These are phyloP conservation scores for Sindora glabra DNA, from an alignment of 306 rosid genomes.

Conservation along the genomic window DNA sequence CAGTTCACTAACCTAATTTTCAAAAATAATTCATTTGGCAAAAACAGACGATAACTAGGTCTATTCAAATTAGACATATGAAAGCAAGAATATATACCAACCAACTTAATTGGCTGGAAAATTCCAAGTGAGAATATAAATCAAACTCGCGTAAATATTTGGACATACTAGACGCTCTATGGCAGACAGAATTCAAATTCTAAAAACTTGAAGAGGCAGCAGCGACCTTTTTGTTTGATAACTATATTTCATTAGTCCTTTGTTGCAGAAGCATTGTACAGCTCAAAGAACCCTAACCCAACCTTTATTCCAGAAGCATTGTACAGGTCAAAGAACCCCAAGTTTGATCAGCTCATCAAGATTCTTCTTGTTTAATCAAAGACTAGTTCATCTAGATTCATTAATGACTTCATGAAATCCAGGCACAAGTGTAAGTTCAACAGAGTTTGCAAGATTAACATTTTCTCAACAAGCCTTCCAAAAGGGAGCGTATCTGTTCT, in stretches of 20 bases:
- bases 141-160: not conserved
- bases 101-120: not conserved
- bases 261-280: too few species aligned
- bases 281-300: too few species aligned
- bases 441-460: constrained; percentile 21
- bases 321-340: not conserved
- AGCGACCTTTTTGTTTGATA: not conserved
- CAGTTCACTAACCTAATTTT: too few species aligned
- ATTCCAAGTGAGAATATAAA: not conserved
- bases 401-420: not conserved
- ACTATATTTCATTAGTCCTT: too few species aligned
- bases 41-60: too few species aligned
- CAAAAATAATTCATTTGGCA: too few species aligned
- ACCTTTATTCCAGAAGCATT: not conserved
- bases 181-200: not conserved
- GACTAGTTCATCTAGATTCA: not conserved
- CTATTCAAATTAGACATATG: too few species aligned
- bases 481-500: constrained; percentile 38
- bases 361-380: not conserved
- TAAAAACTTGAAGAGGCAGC: not conserved
- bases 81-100: too few species aligned
- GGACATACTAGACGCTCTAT: not conserved
- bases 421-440: not conserved
- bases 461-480: constrained; percentile 40
- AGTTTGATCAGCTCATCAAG: not conserved